A percentile compares a stretch with the other conserved stretches of the same genome.
phyloP scores from a whole-genome alignment of 129 eudicot species.

The Mikania micrantha region DNA sequence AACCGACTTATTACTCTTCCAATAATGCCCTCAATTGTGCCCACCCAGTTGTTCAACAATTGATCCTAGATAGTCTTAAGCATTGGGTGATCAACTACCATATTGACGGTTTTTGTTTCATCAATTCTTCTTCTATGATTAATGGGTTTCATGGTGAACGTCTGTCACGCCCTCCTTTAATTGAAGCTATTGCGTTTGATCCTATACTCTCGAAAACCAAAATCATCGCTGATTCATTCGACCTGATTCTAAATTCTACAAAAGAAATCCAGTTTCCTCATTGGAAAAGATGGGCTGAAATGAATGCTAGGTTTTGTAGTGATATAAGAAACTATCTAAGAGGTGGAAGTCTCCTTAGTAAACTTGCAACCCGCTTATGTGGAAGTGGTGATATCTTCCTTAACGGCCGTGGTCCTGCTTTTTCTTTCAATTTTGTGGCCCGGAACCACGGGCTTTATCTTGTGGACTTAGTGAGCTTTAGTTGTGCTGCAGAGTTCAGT shows the following conservation, averaged over 20 bases:
- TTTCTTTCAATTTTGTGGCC: slow-evolving; percentile 72
- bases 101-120: slow-evolving; percentile 83
- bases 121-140: slow-evolving; percentile 55
- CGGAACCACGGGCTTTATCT: slow-evolving; percentile 67
- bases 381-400: slow-evolving; percentile 84
- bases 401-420: slow-evolving; percentile 84
- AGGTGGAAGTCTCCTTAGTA: slow-evolving; percentile 65
- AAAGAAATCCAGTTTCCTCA: slow-evolving; percentile 69
- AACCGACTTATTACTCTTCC: slow-evolving; percentile 39
- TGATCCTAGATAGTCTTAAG: slow-evolving; percentile 78
- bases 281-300: slow-evolving; percentile 99
- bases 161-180: slow-evolving; percentile 89
- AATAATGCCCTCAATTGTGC: slow-evolving; percentile 59
- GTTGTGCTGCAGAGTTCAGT: slow-evolving; percentile 52
- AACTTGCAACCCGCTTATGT: slow-evolving; percentile 90
- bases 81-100: slow-evolving; percentile 91
- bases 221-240: slow-evolving; percentile 69
- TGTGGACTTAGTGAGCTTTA: slow-evolving; percentile 92
- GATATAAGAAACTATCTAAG: slow-evolving; percentile 60
- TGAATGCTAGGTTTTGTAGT: slow-evolving; percentile 50
- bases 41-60: slow-evolving; percentile 67
- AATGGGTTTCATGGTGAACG: slow-evolving; percentile 60
- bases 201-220: slow-evolving; percentile 79
- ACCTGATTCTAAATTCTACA: slow-evolving; percentile 34
- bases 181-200: slow-evolving; percentile 82